A percentile compares a stretch with the other conserved stretches of the same genome.
Evolutionary conservation across 2,329 filamentous ascomycete genomes (phyloP).

Genomic region (Aspergillus sojae): DNA sequence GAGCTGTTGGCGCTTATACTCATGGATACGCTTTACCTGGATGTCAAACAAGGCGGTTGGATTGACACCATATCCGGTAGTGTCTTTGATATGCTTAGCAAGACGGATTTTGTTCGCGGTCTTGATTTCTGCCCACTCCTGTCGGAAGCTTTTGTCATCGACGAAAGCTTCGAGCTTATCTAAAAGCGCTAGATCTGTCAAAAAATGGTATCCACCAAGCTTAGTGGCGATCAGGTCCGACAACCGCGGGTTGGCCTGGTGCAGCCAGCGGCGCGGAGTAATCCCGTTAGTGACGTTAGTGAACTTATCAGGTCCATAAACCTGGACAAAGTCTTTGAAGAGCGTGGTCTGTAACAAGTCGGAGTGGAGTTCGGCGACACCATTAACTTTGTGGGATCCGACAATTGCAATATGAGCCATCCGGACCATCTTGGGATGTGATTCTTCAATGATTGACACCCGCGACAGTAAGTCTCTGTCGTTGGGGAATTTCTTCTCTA

Average conservation of each 20-base stretch:
- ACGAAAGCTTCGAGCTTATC: constrained; percentile 83
- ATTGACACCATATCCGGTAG: constrained; percentile 79
- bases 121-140: constrained; percentile 96
- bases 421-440: constrained; percentile 94
- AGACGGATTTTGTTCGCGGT: constrained; percentile 91
- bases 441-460: constrained; percentile 98
- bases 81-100: constrained; percentile 85
- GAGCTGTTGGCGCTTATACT: constrained; percentile 98
- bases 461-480: constrained; percentile 81
- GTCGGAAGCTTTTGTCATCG: constrained; percentile 86
- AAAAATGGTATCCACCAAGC: constrained; percentile 77
- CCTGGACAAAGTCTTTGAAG: constrained; percentile 96
- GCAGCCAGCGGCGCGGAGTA: constrained; percentile 91
- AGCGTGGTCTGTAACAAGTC: constrained; percentile 99
- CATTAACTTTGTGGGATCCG: constrained; percentile 98
- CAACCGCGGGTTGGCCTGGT: constrained; percentile 92
- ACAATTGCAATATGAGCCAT: constrained; percentile 97
- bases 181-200: constrained; percentile 86
- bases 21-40: constrained; percentile 98
- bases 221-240: constrained; percentile 92
- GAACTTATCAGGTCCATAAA: constrained; percentile 96
- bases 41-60: constrained; percentile 90
- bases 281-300: constrained; percentile 99
- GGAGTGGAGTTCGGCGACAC: constrained; percentile 95
- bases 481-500: constrained; percentile 87